These are phyloP conservation scores for Alternaria sp. DNA, from an alignment of 2,329 filamentous ascomycete species.

Conservation along the genomic window DNA sequence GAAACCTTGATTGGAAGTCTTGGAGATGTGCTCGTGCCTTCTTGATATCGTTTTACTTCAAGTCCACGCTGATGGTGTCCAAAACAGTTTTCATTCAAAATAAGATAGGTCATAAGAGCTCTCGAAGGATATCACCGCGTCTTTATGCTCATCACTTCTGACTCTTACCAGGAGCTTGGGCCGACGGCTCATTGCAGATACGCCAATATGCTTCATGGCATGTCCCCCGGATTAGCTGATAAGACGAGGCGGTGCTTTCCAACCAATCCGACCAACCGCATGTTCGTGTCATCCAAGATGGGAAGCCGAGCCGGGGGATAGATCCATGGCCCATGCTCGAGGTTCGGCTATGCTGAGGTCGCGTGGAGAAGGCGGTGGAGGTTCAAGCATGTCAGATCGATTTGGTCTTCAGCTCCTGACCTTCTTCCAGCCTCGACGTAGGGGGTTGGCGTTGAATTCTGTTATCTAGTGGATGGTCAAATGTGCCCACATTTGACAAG, in stretches of 20 bases:
- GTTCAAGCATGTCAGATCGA: background rate
- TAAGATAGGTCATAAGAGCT: too few relatives aligned
- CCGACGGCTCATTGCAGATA: background rate
- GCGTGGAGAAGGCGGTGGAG: conserved; percentile 1
- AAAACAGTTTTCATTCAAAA: background rate
- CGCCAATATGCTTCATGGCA: background rate
- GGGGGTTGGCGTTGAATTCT: too few relatives aligned
- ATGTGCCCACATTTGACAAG: too few relatives aligned
- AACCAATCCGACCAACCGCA: background rate
- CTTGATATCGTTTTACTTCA: background rate
- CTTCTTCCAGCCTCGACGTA: rapidly evolving
- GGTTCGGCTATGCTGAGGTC: background rate
- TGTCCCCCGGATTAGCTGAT: background rate
- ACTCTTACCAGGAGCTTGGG: background rate
- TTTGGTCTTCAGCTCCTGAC: too few relatives aligned
- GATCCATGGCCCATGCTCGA: background rate
- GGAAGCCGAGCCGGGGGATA: background rate
- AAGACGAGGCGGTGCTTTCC: background rate
- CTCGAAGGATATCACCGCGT: background rate
- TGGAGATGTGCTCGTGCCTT: background rate
- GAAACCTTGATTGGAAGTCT: background rate
- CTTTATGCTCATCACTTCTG: background rate
- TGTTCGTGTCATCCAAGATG: background rate
- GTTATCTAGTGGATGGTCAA: too few relatives aligned
- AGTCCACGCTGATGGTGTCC: background rate